Evolutionary conservation across 1,284 basidiomycete species (phyloP), one percentile per base, ranked within the genome.

Genomic region (Tranzscheliella williamsii): DNA sequence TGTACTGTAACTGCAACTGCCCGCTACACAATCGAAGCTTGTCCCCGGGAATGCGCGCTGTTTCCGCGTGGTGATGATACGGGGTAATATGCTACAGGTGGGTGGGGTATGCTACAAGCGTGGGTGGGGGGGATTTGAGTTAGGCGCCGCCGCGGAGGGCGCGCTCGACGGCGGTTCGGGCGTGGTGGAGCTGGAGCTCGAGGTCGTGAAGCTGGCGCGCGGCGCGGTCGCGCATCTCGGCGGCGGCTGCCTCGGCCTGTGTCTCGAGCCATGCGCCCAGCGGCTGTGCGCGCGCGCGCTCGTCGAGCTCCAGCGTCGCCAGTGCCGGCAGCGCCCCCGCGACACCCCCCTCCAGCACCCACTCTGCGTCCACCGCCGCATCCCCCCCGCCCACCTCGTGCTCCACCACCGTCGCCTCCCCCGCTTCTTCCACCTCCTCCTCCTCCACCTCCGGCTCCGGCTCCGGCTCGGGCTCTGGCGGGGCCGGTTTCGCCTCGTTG

Each of bases 221-320:
- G 9, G 53, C 66, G 7, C 44, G 22, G 5, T 35, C 22, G 4
- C 55, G 36, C 66, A 66, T 65, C 47, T 69, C 66, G 1, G 15
- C 17, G 2, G 52, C 53, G 5, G 66, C 62, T 3, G 38, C 38
- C 4, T 61, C 45, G 3, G 62, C 54, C 32, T 69, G 50, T 20
- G 31, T 24, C 37, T 62, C 45, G 18, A 69, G 24, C 63, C 63
- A 69, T 16, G 48, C 39, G n/a, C 56, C 67, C 15, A 69, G 24
- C 18, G 67, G 60, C 51, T 56, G 49, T 1, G 17, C 16, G n/a
- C 53, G 30, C 41, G 67, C 41, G 24, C 37, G 8, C 2, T 45
- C 54, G 31, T 42, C 35, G 11, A 68, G 22, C 1, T 52, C 35
- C 32, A 60, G 21, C 9, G 9, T 27, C 4, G 41, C 27, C 22